phyloP scores from a whole-genome alignment of 2,329 filamentous ascomycete genomes.

The Trichoderma sp. region DNA sequence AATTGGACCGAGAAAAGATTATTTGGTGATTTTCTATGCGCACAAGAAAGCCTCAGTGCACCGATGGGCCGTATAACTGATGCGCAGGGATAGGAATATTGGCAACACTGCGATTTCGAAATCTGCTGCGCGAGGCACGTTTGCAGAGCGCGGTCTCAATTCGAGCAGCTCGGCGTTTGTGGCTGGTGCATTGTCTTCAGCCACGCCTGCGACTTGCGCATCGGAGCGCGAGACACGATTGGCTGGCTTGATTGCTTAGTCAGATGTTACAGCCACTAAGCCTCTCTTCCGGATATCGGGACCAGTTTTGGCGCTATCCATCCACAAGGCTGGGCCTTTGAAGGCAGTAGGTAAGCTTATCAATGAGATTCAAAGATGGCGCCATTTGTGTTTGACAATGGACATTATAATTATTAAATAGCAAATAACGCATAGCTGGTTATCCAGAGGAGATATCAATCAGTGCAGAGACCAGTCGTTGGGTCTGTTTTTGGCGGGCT shows the following conservation, averaged over 20 bases:
- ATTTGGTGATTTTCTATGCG: too few relatives aligned
- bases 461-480: background rate
- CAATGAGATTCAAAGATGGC: background rate
- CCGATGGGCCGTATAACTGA: background rate
- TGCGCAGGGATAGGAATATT: background rate
- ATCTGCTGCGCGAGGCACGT: constrained; percentile 18
- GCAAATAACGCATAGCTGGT: background rate
- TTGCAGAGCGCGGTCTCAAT: constrained; percentile 9
- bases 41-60: background rate
- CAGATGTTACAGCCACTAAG: background rate
- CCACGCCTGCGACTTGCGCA: background rate
- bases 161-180: background rate
- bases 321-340: background rate
- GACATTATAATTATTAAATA: background rate
- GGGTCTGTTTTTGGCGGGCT: background rate
- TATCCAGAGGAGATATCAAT: background rate
- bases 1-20: background rate
- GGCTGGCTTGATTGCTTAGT: background rate
- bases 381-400: background rate
- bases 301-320: background rate
- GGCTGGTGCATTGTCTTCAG: background rate
- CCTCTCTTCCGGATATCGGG: background rate
- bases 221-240: background rate
- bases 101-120: background rate
- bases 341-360: background rate